Conservation (phyloP, 352 stramenopile species). For the Blastocystis sp. region DNA sequence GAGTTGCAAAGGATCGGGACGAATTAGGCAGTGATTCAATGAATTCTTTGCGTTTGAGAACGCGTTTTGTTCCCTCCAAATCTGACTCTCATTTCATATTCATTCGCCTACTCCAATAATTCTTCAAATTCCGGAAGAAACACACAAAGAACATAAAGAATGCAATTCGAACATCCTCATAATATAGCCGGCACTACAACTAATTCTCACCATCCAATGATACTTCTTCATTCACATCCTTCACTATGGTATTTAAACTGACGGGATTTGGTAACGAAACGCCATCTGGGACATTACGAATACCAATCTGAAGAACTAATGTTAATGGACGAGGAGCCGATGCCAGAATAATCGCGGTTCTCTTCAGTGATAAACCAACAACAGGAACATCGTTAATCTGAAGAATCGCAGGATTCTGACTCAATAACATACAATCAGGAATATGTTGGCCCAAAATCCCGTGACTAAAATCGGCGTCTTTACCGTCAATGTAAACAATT, state of each 20-base stretch:
- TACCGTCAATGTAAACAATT: neutral
- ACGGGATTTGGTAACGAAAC: neutral
- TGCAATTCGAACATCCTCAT: constrained; percentile 30
- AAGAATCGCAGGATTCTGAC: constrained; percentile 23
- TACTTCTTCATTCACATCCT: constrained; percentile 2
- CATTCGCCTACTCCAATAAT: neutral
- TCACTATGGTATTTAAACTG: neutral
- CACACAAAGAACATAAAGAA: constrained; percentile 59
- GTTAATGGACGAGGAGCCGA: constrained; percentile 24
- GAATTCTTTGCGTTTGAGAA: neutral
- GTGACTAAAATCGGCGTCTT: neutral
- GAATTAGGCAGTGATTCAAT: neutral
- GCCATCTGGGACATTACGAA: neutral
- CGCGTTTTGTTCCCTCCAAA: neutral
- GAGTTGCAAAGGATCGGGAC: neutral
- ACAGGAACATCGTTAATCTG: constrained; percentile 50
- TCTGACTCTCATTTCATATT: neutral
- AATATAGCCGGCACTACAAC: neutral
- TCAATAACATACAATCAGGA: neutral
- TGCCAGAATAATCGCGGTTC: constrained; percentile 20
- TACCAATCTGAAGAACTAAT: constrained; percentile 36
- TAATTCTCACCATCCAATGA: neutral
- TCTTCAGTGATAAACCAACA: constrained; percentile 19
- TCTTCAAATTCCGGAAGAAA: neutral
- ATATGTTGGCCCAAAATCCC: constrained; percentile 5